phyloP scores from a whole-genome alignment of 2,329 filamentous ascomycete genomes.

The Fusarium torreyae region DNA sequence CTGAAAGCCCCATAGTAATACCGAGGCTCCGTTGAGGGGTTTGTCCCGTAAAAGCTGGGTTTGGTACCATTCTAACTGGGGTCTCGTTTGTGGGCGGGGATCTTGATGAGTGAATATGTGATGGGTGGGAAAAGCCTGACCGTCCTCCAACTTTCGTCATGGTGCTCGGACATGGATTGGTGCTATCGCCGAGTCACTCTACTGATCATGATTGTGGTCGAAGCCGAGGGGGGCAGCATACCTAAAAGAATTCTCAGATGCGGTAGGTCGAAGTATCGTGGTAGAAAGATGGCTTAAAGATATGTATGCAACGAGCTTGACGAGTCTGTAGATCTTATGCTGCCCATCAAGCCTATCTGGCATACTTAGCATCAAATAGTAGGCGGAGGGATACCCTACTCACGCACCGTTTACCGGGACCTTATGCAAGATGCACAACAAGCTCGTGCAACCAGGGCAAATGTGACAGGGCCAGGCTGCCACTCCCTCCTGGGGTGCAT shows the following conservation, averaged over 20 bases:
- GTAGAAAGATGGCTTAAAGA: conserved; percentile 4
- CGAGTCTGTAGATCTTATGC: conserved; percentile 48
- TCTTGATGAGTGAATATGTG: conserved; percentile 7
- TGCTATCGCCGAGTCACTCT: conserved; percentile 13
- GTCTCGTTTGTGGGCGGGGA: conserved; percentile 22
- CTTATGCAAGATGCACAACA: conserved; percentile 50
- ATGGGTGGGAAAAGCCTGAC: conserved; percentile 8
- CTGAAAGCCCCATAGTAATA: conserved; percentile 2
- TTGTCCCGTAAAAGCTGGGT: conserved; percentile 20
- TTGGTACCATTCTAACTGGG: conserved; percentile 27
- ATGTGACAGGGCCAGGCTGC: conserved; percentile 44
- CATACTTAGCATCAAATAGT: conserved; percentile 30
- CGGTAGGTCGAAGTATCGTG: background rate
- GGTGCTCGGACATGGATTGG: conserved; percentile 20
- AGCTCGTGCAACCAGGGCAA: conserved; percentile 43
- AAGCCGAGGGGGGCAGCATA: conserved; percentile 3
- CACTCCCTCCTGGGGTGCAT: conserved; percentile 41
- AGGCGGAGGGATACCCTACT: conserved; percentile 40
- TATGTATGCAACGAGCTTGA: conserved; percentile 31
- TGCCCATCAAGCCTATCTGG: conserved; percentile 42
- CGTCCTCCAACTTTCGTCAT: conserved; percentile 22
- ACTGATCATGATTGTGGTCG: conserved; percentile 6
- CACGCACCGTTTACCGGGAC: conserved; percentile 46
- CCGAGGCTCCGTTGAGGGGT: conserved; percentile 20
- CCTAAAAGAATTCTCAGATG: conserved; percentile 4